Evolutionary conservation across 495 filamentous ascomycete genomes (phyloP), one percentile per base, ranked within the genome.

Genomic region (Penicillium mononematosum): DNA sequence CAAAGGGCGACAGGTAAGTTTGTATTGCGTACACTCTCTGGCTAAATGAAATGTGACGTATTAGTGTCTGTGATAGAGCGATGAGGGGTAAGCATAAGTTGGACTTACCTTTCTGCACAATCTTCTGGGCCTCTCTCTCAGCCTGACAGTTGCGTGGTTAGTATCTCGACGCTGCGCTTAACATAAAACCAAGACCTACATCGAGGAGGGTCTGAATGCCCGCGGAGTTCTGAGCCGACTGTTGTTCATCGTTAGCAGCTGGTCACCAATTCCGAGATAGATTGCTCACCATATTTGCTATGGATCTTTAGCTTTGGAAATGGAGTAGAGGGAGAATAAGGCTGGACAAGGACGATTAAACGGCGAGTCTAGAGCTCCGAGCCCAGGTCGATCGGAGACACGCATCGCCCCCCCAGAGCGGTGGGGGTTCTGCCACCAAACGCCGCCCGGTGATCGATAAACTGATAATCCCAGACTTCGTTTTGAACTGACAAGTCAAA

Each of bases 161-260:
- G 76, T 65, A 55, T 53, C 11, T 24, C 34, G 6, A 44, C 11
- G n/a, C 32, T 17, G 19, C 5, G 20, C 9, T 12, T 39, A 22
- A 17, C 22, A 17, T 43, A 27, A 24, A 27, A 56, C 63, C 47
- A 65, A 53, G 50, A 75, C 89, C 64, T 89, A 98, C 94, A 81
- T 98, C 95, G 75, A 98, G 92, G 58, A 98, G 87, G 69, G 92
- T 97, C 78, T 96, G 92, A 72, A 98, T 98, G 71, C 94, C 94
- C 65, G 88, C 86, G 65, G 93, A 96, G 81, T 97, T 97, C 82
- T 98, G 95, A 64, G 92, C 95, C 67, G 94, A 94, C 94, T 98
- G 59, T 59, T 98, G 60, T 60, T 48, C 55, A 54, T 19, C 55
- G 55, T 77, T 68, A 75, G 69, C 56, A 70, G 55, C 45, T 51